Evolutionary conservation across 768 basidiomycete genomes (phyloP).

Genomic region (Leccinum imitatum): DNA sequence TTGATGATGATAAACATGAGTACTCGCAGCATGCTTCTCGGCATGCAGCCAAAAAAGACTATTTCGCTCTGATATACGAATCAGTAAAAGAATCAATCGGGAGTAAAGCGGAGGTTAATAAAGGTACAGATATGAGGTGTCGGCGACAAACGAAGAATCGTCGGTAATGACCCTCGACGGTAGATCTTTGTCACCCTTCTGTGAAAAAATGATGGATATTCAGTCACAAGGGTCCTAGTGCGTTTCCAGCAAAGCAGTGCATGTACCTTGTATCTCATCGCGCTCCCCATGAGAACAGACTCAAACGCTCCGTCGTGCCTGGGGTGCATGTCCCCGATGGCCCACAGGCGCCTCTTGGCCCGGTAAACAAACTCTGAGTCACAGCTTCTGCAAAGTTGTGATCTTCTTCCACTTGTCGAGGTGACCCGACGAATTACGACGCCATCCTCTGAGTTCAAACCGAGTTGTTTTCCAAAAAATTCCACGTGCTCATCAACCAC

Average conservation of each 20-base stretch:
- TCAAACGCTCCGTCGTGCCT: neutral
- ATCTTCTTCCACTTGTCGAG: neutral
- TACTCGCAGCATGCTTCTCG: neutral
- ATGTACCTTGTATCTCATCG: neutral
- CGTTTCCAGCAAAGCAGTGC: neutral
- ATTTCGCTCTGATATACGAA: neutral
- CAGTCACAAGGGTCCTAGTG: neutral
- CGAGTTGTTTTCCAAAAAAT: no score
- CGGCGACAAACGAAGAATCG: neutral
- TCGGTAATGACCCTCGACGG: neutral
- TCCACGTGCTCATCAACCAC: neutral
- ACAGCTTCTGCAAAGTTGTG: neutral
- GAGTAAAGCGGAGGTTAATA: neutral
- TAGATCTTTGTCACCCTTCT: neutral
- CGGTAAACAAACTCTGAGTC: neutral
- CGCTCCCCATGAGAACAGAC: neutral
- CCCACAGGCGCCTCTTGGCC: neutral
- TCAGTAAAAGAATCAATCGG: neutral
- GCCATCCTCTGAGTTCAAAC: neutral
- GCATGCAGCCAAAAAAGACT: no score
- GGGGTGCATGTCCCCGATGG: neutral
- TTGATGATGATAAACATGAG: neutral
- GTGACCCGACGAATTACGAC: neutral
- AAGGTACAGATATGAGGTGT: neutral
- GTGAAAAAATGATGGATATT: neutral